phyloP scores from a whole-genome alignment of 2,329 filamentous ascomycete species.

The Colletotrichum eremochloae region DNA sequence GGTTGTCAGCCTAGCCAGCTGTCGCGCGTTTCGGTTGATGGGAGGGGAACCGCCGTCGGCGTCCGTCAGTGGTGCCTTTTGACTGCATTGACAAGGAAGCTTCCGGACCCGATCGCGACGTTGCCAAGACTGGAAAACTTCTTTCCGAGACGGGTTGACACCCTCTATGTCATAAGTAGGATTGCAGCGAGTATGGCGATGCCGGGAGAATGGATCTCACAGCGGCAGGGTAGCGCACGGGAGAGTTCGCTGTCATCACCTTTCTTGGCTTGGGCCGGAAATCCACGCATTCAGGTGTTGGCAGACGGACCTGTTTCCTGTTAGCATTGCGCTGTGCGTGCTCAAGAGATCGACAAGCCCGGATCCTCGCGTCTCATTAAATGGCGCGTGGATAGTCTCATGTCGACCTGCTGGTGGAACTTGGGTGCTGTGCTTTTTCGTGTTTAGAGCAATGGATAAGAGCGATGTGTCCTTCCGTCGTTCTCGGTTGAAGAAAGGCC shows the following conservation, averaged over 20 bases:
- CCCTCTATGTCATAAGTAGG: constrained; percentile 17
- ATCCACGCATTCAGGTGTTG: neutral
- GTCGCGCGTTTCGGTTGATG: constrained; percentile 14
- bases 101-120: constrained; percentile 17
- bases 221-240: neutral
- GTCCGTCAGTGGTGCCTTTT: neutral
- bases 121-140: constrained; percentile 28
- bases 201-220: neutral
- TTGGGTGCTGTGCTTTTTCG: neutral
- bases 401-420: neutral
- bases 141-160: constrained; percentile 10
- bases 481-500: neutral
- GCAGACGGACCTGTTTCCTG: neutral
- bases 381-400: neutral
- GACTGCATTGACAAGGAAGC: constrained; percentile 2
- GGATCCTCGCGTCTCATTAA: neutral
- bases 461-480: neutral
- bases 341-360: neutral
- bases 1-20: neutral
- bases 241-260: neutral
- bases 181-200: constrained; percentile 8
- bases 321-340: neutral
- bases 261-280: neutral
- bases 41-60: neutral
- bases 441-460: neutral